phyloP scores from a whole-genome alignment of 192 early-diverging fungal species.

The Rhizoclosmatium globosum region DNA sequence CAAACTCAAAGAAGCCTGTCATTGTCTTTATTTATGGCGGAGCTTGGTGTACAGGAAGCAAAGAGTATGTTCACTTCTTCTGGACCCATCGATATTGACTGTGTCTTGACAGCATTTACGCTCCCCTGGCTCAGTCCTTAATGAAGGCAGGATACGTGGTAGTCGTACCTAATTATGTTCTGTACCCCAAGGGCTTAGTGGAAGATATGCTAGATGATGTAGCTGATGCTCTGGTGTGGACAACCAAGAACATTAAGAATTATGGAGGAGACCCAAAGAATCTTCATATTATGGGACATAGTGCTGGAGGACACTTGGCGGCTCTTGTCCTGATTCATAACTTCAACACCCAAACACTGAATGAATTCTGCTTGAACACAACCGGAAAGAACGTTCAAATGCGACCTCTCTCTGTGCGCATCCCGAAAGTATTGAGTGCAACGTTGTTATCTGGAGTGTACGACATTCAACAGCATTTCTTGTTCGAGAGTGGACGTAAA shows the following conservation, averaged over 20 bases:
- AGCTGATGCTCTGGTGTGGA: slow-evolving; percentile 41
- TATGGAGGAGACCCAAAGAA: slow-evolving; percentile 48
- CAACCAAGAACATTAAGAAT: slow-evolving; percentile 33
- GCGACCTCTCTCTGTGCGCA: background rate
- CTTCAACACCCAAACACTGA: background rate
- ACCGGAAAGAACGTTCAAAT: background rate
- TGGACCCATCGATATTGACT: background rate
- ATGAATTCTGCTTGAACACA: slow-evolving; percentile 8
- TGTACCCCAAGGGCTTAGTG: slow-evolving; percentile 47
- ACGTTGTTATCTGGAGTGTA: slow-evolving; percentile 51
- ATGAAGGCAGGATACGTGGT: slow-evolving; percentile 41
- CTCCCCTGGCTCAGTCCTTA: slow-evolving; percentile 45
- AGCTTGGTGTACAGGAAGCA: slow-evolving; percentile 45
- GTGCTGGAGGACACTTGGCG: slow-evolving; percentile 52
- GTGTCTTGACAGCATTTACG: slow-evolving; percentile 35
- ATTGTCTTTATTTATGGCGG: slow-evolving; percentile 59
- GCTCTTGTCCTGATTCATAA: slow-evolving; percentile 44
- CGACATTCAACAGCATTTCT: slow-evolving; percentile 46
- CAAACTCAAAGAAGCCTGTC: slow-evolving; percentile 39
- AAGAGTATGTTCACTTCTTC: slow-evolving; percentile 7
- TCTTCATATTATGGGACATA: slow-evolving; percentile 52
- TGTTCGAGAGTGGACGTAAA: slow-evolving; percentile 46
- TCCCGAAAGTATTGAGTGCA: slow-evolving; percentile 28
- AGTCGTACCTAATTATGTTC: slow-evolving; percentile 52
- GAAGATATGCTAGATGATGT: slow-evolving; percentile 53